phyloP scores from a whole-genome alignment of 1,139 yeast genomes.

The Saccharomyces hybrid region DNA sequence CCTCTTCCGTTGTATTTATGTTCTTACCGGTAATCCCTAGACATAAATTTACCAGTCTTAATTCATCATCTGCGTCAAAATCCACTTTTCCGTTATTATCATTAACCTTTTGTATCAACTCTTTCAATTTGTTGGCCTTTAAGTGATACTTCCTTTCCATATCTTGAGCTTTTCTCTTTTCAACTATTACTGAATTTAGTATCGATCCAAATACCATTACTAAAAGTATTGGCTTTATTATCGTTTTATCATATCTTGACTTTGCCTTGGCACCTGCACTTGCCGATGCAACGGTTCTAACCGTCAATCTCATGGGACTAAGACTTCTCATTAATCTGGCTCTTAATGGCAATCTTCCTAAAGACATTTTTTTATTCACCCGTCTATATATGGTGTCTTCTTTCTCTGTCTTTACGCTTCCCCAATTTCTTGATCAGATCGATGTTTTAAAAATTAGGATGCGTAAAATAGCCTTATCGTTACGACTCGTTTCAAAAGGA shows the following conservation, averaged over 20 bases:
- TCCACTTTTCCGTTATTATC: conserved; percentile 21
- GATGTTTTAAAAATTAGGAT: not conserved
- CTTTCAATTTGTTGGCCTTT: conserved; percentile 31
- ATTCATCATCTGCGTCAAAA: conserved; percentile 29
- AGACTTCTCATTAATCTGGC: not conserved
- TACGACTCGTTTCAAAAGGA: not conserved
- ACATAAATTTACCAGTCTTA: conserved; percentile 30
- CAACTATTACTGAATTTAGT: conserved; percentile 34
- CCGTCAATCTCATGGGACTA: not conserved
- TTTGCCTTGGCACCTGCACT: conserved; percentile 4
- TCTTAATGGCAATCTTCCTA: not conserved
- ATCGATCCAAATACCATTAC: conserved; percentile 33
- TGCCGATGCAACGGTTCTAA: not conserved
- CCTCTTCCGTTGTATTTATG: conserved; percentile 6
- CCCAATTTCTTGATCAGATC: not conserved
- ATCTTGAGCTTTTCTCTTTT: conserved; percentile 34
- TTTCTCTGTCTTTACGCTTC: not conserved
- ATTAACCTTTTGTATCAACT: conserved; percentile 22
- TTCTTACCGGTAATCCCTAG: conserved; percentile 12
- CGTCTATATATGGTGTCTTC: not conserved
- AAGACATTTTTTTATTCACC: not conserved
- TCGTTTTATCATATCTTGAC: conserved; percentile 29
- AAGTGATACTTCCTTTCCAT: conserved; percentile 35
- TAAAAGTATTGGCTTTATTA: conserved; percentile 29
- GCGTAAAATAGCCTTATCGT: not conserved